Base-by-base conservation (phyloP, 176 grass and related monocot species). In the Aegilops sharonensis region DNA sequence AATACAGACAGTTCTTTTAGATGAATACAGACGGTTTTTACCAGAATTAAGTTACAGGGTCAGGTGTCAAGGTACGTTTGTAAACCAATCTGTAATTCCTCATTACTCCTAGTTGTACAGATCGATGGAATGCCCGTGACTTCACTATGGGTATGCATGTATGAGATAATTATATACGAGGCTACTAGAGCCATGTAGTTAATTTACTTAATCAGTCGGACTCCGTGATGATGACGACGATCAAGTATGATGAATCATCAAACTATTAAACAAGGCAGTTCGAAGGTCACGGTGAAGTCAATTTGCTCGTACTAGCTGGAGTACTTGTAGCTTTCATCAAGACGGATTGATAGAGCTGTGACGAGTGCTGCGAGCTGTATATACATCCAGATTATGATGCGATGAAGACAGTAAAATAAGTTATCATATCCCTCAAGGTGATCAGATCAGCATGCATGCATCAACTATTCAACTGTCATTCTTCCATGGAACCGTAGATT, bases 221-320 rank as follows among this genome's bases (percentile, higher is more conserved):
- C 54, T 39, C 29, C 21, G 8, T 64, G 11, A 73, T 79, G 66
- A 72, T 73, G 66, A 73, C 30, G 67, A 79, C 54, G 25, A 52
- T 47, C 7, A 29, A 83, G 72, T 11, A 48, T 25, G 25, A 56
- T 29, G 57, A 64, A 54, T 56, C 29, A 12, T 29, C 27, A 81
- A 68, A 81, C 1, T 23, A 24, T 72, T 45, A 65, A 70, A 31
- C 15, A 69, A 77, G 25, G 8, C 5, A 35, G 15, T 78, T 34
- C n/a, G 15, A 50, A 73, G 75, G 82, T 80, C 77, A 43, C 42
- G 57, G 29, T 74, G 48, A 52, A 89, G 87, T 85, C 87, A 80
- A 80, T 1, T 73, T 75, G 8, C 43, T 30, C 30, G 65, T 34
- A 50, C 72, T 50, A 50, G 72, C 25, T 75, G 15, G 72, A 59